Percentiles rank a stretch among this genome's conserved stretches.
Evolutionary conservation across 768 basidiomycete genomes (phyloP).

Genomic region (Rhizopogon vesiculosus): DNA sequence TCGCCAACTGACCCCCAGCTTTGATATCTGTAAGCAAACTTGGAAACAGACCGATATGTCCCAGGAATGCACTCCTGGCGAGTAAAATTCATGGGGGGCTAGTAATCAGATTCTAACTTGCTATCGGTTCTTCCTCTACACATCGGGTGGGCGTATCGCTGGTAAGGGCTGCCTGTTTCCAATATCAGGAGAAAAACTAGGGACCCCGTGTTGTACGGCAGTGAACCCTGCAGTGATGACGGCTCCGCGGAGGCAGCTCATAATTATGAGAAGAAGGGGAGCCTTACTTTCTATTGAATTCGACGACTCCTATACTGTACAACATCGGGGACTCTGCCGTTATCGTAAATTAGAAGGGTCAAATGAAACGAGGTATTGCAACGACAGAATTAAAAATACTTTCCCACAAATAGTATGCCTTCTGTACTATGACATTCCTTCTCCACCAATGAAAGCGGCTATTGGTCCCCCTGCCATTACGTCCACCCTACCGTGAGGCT

Average conservation of each 20-base stretch:
- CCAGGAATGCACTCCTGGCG: neutral
- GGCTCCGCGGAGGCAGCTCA: conserved; percentile 23
- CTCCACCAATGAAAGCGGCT: too few species aligned
- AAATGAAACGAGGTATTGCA: too few species aligned
- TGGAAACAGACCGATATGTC: neutral
- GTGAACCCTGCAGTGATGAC: conserved; percentile 7
- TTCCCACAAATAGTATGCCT: too few species aligned
- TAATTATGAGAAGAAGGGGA: conserved; percentile 6
- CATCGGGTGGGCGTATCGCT: neutral
- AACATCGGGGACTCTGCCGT: neutral
- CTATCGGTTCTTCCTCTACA: neutral
- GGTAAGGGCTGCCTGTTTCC: conserved; percentile 6
- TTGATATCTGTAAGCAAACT: neutral
- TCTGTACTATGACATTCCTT: too few species aligned
- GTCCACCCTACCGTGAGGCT: too few species aligned
- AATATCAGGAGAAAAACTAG: conserved; percentile 12
- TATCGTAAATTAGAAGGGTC: neutral
- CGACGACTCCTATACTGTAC: neutral
- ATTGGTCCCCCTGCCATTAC: too few species aligned
- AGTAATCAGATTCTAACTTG: neutral
- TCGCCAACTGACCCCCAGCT: neutral
- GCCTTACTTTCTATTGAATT: too few species aligned
- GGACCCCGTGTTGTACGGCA: conserved; percentile 13
- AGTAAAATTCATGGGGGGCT: neutral
- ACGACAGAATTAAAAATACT: too few species aligned